Evolutionary conservation across 768 basidiomycete species (phyloP).

Genomic region (Tricholoma sp.): DNA sequence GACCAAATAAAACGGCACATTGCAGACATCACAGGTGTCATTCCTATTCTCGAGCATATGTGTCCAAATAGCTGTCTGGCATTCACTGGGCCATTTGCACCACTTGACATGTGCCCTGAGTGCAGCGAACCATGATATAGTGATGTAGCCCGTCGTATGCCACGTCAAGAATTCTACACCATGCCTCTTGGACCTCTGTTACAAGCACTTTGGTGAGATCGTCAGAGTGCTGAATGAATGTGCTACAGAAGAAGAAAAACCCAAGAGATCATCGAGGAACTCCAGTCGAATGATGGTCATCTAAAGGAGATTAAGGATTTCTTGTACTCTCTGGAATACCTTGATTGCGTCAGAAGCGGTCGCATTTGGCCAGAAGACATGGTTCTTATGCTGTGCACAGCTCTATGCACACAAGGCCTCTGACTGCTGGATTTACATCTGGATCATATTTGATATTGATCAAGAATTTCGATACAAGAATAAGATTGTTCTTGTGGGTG

Average conservation of each 20-base stretch:
- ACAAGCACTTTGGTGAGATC: slow-evolving; percentile 28
- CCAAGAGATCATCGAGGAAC: slow-evolving; percentile 10
- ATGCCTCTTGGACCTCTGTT: too few relatives aligned
- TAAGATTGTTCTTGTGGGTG: too few relatives aligned
- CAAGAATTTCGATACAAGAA: too few relatives aligned
- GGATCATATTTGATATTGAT: too few relatives aligned
- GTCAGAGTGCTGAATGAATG: slow-evolving; percentile 19
- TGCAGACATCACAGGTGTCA: slow-evolving; percentile 15
- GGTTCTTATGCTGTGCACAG: slow-evolving; percentile 17
- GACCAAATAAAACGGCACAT: slow-evolving; percentile 24
- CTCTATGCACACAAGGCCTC: too few relatives aligned
- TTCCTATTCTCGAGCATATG: not conserved
- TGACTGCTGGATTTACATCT: too few relatives aligned
- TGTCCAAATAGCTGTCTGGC: too few relatives aligned
- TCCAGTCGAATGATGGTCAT: too few relatives aligned
- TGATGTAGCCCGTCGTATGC: too few relatives aligned
- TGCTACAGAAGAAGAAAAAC: slow-evolving; percentile 20
- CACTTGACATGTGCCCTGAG: slow-evolving; percentile 21
- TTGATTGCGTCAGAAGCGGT: too few relatives aligned
- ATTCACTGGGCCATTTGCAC: slow-evolving; percentile 25
- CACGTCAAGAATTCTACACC: too few relatives aligned
- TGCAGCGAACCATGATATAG: slow-evolving; percentile 19
- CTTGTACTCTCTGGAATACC: slow-evolving; percentile 21
- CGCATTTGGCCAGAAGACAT: too few relatives aligned
- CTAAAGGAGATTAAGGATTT: slow-evolving; percentile 16